Evolutionary conservation across 495 filamentous ascomycete species (phyloP).

Genomic region (Chlorociboria aeruginascens): DNA sequence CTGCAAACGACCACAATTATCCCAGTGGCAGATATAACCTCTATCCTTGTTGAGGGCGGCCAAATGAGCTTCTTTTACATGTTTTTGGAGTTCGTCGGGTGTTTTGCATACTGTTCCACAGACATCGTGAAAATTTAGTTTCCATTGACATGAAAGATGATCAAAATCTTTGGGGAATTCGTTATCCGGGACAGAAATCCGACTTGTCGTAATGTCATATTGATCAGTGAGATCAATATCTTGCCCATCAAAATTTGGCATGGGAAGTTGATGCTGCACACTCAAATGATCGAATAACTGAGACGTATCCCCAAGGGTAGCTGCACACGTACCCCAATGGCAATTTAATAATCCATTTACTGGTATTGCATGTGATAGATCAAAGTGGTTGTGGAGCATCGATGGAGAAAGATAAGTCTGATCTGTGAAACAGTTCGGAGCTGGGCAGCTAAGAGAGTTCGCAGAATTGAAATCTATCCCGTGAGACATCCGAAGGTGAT

Average conservation of each 20-base stretch:
- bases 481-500: constrained; percentile 13
- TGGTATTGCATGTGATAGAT: constrained; percentile 11
- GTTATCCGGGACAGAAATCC: background rate
- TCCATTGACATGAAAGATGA: constrained; percentile 25
- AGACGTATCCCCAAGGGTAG: constrained; percentile 4
- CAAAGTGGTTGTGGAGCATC: constrained; percentile 15
- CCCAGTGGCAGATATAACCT: constrained; percentile 34
- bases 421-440: constrained; percentile 5
- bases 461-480: constrained; percentile 7
- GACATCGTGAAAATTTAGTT: constrained; percentile 1
- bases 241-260: background rate
- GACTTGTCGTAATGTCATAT: background rate
- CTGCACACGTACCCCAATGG: constrained; percentile 7
- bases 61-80: constrained; percentile 30
- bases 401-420: constrained; percentile 7
- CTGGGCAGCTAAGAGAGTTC: constrained; percentile 8
- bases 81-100: constrained; percentile 24
- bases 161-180: constrained; percentile 1
- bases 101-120: constrained; percentile 7
- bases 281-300: constrained; percentile 10
- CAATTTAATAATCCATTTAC: constrained; percentile 7
- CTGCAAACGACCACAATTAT: constrained; percentile 29
- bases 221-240: background rate
- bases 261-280: constrained; percentile 4
- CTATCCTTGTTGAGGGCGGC: constrained; percentile 26